These are phyloP conservation scores for Fistulifera pelliculosa DNA, from an alignment of 108 stramenopile genomes.

Conservation along the genomic window DNA sequence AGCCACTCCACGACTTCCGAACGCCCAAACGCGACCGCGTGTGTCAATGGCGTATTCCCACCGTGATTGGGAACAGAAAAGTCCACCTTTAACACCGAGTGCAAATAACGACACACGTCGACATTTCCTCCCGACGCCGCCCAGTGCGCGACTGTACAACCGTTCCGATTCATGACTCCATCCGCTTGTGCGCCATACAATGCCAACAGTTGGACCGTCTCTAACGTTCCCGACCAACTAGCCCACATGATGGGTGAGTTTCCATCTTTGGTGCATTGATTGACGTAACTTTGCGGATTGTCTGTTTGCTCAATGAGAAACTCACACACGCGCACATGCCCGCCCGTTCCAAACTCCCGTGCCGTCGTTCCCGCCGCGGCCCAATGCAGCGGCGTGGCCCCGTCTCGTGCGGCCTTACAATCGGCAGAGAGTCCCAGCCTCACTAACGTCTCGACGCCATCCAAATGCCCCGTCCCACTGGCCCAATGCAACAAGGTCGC, in stretches of 20 bases:
- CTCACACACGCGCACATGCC: constrained; percentile 44
- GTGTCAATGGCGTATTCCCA: constrained; percentile 70
- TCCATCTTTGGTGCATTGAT: constrained; percentile 65
- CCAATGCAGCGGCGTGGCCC: constrained; percentile 76
- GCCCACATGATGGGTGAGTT: constrained; percentile 82
- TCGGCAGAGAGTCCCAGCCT: constrained; percentile 12
- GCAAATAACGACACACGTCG: constrained; percentile 60
- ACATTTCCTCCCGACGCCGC: constrained; percentile 47
- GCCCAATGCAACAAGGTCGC: constrained; percentile 73
- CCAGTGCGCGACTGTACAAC: constrained; percentile 80
- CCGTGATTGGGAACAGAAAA: constrained; percentile 59
- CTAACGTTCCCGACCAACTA: constrained; percentile 69
- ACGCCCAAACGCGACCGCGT: constrained; percentile 73
- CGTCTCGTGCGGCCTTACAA: constrained; percentile 43
- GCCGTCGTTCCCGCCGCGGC: constrained; percentile 65
- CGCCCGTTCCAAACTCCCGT: constrained; percentile 69
- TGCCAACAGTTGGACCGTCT: constrained; percentile 61
- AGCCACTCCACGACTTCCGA: constrained; percentile 57
- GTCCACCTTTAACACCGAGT: constrained; percentile 43
- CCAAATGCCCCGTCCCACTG: constrained; percentile 60
- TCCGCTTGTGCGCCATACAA: constrained; percentile 47
- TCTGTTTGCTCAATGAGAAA: constrained; percentile 25
- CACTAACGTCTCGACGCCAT: constrained; percentile 37
- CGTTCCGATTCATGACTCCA: constrained; percentile 52
- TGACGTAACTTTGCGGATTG: constrained; percentile 35